These are phyloP conservation scores for Zelopaecilomyces penicillatus DNA, from an alignment of 2,329 filamentous ascomycete genomes.

Conservation along the genomic window DNA sequence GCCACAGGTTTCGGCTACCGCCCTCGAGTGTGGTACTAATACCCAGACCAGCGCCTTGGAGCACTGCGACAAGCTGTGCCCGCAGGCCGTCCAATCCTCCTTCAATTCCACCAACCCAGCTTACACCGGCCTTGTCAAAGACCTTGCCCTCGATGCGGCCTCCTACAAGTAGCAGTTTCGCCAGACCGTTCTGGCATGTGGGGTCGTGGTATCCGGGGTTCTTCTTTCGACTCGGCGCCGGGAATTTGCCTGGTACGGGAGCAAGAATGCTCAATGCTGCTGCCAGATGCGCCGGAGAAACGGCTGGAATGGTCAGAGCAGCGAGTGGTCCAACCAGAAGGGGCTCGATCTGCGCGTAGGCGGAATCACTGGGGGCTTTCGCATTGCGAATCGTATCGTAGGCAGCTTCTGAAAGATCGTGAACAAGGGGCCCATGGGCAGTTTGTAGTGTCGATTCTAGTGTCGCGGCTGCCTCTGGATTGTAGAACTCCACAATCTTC, in stretches of 20 bases:
- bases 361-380: constrained; percentile 28
- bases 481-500: constrained; percentile 77
- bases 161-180: constrained; percentile 81
- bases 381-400: constrained; percentile 38
- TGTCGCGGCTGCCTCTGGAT: constrained; percentile 35
- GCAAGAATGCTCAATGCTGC: constrained; percentile 70
- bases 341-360: constrained; percentile 56
- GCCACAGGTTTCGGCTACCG: constrained; percentile 71
- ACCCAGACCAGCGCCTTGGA: constrained; percentile 72
- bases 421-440: constrained; percentile 25
- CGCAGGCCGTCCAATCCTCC: constrained; percentile 75
- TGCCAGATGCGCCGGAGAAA: constrained; percentile 78
- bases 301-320: constrained; percentile 68
- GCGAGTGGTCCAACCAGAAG: constrained; percentile 77
- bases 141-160: constrained; percentile 79
- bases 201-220: constrained; percentile 77
- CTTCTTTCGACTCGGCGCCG: constrained; percentile 65
- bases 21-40: constrained; percentile 74
- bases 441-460: constrained; percentile 23
- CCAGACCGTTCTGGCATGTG: constrained; percentile 67
- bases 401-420: constrained; percentile 48
- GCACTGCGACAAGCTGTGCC: constrained; percentile 69
- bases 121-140: constrained; percentile 65
- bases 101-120: constrained; percentile 63
- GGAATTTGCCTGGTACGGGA: constrained; percentile 64